These are phyloP conservation scores for Penicillium hordei DNA, from an alignment of 2,329 filamentous ascomycete species.

Conservation along the genomic window DNA sequence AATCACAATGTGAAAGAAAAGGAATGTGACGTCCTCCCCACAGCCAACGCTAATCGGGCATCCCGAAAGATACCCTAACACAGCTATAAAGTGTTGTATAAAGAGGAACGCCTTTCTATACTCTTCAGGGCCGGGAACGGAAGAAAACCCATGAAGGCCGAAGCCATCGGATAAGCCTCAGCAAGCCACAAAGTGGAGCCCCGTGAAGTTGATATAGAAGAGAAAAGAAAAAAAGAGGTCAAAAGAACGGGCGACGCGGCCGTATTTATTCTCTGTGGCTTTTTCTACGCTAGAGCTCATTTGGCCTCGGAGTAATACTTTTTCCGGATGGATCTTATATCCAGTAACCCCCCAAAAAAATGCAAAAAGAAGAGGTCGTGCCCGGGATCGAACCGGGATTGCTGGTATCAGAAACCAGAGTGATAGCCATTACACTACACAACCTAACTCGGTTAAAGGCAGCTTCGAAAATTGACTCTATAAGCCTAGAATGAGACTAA, in stretches of 20 bases:
- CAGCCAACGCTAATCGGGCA: not conserved
- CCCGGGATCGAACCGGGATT: conserved; percentile 14
- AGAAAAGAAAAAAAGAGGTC: conserved; percentile 9
- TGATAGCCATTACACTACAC: conserved; percentile 1
- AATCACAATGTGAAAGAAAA: not conserved
- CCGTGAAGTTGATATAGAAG: conserved; percentile 20
- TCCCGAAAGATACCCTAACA: conserved; percentile 10
- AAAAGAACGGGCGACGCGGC: not conserved
- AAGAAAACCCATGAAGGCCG: conserved; percentile 21
- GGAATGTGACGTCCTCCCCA: conserved; percentile 10
- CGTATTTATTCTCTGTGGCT: conserved; percentile 1
- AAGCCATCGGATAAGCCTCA: conserved; percentile 21
- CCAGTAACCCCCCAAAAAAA: not conserved
- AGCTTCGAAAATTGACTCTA: not conserved
- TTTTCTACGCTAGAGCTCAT: conserved; percentile 12
- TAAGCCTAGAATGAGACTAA: not conserved
- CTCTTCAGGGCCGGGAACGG: conserved; percentile 26
- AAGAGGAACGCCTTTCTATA: conserved; percentile 18
- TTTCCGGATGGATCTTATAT: not conserved
- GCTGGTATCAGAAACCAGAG: conserved; percentile 4
- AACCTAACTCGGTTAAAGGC: not conserved
- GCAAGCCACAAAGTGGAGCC: conserved; percentile 25
- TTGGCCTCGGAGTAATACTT: not conserved
- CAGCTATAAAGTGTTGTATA: conserved; percentile 18
- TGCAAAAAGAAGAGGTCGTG: conserved; percentile 1